Evolutionary conservation across 768 basidiomycete species (phyloP), one percentile per base, ranked within the genome.

Genomic region (Termitomyces eurrhizus): DNA sequence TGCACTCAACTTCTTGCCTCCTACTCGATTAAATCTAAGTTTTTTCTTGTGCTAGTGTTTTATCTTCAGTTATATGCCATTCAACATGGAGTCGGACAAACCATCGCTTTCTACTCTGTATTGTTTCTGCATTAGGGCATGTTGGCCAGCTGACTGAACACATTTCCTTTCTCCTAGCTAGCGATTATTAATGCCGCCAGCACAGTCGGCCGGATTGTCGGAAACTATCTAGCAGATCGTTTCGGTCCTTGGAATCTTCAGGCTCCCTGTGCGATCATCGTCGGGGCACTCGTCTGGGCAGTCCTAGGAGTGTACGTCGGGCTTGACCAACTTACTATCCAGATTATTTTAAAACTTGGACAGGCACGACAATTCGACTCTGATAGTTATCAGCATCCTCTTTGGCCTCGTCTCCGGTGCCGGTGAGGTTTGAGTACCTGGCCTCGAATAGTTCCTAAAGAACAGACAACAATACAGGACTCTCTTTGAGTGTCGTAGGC

Each of bases 351-450:
- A 7, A 24, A 18, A 41, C 3, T 16, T 13, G 7, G 21, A 21
- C 58, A 78, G 77, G 39, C 71, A 73, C 59, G 73, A 67, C 49
- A 57, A 69, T 11, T 72, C 68, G 3, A 73, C 73, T 14, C 68
- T 80, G 32, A 70, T 78, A 52, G 70, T 72, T 41, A 74, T 81
- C 36, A 72, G 75, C 14, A 65, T 80, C 32, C 68, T 83, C 48
- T 84, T 82, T 58, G 81, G 81, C 7, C 67, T 82, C 52, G 75
- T 77, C 55, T 76, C 80, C 3, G 79, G 80, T 14, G 77, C 77
- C 50, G 81, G 78, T 79, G 62, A 60, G 75, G 63, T 16, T 29
- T 18, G 32, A 39, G 12, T 12, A 46, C 24, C 4, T 6, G 24
- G 7, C 5, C 2, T 26, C 12, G 13, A 11, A 4, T 4, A 13